Evolutionary conservation across 1,284 basidiomycete genomes (phyloP).

Genomic region (Taiwanofungus camphoratus): DNA sequence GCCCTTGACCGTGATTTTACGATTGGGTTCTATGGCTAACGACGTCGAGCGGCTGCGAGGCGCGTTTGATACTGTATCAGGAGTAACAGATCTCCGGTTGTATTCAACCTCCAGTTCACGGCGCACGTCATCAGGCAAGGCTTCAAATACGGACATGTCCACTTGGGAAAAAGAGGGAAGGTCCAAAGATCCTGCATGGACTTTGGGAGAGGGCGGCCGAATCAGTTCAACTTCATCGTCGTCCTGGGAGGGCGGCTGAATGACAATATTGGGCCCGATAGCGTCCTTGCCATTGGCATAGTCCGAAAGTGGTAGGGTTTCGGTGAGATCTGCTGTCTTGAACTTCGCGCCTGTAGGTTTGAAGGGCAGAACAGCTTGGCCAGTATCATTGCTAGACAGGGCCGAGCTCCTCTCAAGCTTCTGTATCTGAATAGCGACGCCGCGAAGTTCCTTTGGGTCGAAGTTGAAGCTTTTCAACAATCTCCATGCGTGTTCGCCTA

Average conservation of each 20-base stretch:
- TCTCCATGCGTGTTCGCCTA: slow-evolving; percentile 77
- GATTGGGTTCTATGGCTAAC: slow-evolving; percentile 20
- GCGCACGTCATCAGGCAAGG: slow-evolving; percentile 66
- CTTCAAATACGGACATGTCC: slow-evolving; percentile 65
- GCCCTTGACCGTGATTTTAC: slow-evolving; percentile 29
- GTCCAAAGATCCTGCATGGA: slow-evolving; percentile 23
- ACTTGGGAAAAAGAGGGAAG: slow-evolving; percentile 72
- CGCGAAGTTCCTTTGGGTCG: slow-evolving; percentile 85
- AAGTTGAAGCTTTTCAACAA: slow-evolving; percentile 72
- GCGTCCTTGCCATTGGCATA: background rate
- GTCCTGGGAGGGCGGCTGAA: slow-evolving; percentile 34
- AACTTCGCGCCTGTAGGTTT: slow-evolving; percentile 27
- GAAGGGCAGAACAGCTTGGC: slow-evolving; percentile 55
- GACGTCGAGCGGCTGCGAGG: slow-evolving; percentile 14
- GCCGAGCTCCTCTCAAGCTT: slow-evolving; percentile 62
- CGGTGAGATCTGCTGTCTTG: slow-evolving; percentile 12
- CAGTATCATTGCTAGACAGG: slow-evolving; percentile 27
- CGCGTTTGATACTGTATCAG: slow-evolving; percentile 18
- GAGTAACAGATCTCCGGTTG: slow-evolving; percentile 49
- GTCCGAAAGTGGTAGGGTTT: slow-evolving; percentile 4
- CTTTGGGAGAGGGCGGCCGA: slow-evolving; percentile 10
- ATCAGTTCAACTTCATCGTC: slow-evolving; percentile 17
- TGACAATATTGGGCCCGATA: slow-evolving; percentile 22
- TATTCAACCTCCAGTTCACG: slow-evolving; percentile 68
- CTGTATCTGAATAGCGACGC: slow-evolving; percentile 89